Percentiles rank a stretch among this genome's conserved stretches.
These are phyloP conservation scores for Cercospora canescens DNA, from an alignment of 2,329 filamentous ascomycete species.

Conservation along the genomic window DNA sequence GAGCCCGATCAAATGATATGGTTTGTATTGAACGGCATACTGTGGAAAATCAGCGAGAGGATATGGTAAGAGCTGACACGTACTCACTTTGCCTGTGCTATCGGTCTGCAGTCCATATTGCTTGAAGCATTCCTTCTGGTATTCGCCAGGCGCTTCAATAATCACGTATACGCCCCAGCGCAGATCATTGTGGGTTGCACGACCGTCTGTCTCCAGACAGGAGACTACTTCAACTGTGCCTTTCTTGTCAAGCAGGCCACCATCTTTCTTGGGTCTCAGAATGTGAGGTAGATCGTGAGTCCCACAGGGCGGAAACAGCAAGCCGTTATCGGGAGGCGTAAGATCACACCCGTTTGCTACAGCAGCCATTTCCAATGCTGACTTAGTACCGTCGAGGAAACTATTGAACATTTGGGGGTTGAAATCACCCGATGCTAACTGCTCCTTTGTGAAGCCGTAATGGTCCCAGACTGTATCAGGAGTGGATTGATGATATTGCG, in stretches of 20 bases:
- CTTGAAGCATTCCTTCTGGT: constrained; percentile 46
- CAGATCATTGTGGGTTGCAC: constrained; percentile 44
- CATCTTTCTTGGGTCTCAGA: constrained; percentile 43
- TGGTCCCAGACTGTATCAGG: constrained; percentile 51
- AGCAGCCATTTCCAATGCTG: constrained; percentile 50
- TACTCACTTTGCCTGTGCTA: constrained; percentile 34
- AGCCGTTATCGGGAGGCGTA: constrained; percentile 42
- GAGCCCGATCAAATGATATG: constrained; percentile 50
- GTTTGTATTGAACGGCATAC: constrained; percentile 50
- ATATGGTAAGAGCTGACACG: not conserved
- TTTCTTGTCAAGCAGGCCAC: constrained; percentile 44
- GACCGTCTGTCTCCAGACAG: constrained; percentile 46
- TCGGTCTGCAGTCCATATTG: constrained; percentile 50
- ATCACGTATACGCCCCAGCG: constrained; percentile 49
- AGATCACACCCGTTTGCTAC: constrained; percentile 50
- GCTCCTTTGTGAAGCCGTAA: constrained; percentile 49
- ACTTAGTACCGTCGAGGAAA: constrained; percentile 52
- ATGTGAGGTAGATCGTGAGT: constrained; percentile 45
- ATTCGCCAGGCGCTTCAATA: constrained; percentile 45
- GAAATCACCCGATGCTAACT: constrained; percentile 45
- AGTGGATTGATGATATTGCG: constrained; percentile 48
- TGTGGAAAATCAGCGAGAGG: not conserved
- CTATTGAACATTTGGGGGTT: constrained; percentile 54
- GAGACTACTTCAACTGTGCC: constrained; percentile 50
- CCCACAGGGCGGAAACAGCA: constrained; percentile 48